These are phyloP conservation scores for Trichocomaceae sp. DNA, from an alignment of 2,329 filamentous ascomycete species.

Conservation along the genomic window DNA sequence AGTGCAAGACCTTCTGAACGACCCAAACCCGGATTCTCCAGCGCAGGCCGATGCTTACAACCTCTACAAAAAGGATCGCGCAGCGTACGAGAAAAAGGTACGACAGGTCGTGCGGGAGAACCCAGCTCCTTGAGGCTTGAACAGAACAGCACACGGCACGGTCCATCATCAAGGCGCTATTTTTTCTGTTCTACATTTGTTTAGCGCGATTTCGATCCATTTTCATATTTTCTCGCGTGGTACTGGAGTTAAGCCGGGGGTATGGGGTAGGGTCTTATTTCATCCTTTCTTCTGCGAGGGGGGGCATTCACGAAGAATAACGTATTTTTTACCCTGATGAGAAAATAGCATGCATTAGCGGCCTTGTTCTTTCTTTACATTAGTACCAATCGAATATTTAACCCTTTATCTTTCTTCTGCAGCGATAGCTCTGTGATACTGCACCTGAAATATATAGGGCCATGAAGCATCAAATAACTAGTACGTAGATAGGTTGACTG, in stretches of 20 bases:
- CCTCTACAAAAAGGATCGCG: constrained; percentile 82
- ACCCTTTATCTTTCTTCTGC: neutral
- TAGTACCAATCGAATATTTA: neutral
- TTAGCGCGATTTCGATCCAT: neutral
- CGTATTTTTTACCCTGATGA: neutral
- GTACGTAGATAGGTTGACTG: neutral
- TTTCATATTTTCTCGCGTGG: neutral
- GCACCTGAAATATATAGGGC: too few species aligned
- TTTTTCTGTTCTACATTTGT: neutral
- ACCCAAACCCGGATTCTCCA: constrained; percentile 93
- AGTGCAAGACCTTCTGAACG: constrained; percentile 90
- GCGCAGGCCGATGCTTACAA: constrained; percentile 98
- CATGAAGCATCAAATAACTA: too few species aligned
- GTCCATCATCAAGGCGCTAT: neutral
- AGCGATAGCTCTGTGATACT: neutral
- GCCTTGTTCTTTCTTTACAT: neutral
- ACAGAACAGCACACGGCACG: neutral
- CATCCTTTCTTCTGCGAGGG: neutral
- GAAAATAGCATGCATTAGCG: neutral
- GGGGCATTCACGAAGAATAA: neutral
- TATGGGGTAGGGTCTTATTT: neutral
- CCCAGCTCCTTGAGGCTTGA: constrained; percentile 64
- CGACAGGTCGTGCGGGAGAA: constrained; percentile 84
- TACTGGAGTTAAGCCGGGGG: neutral
- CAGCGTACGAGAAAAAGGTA: constrained; percentile 83